Percentiles rank a stretch among this genome's conserved stretches.
Conservation (phyloP, 2,329 filamentous ascomycete species). For the Pezicula neosporulosa region DNA sequence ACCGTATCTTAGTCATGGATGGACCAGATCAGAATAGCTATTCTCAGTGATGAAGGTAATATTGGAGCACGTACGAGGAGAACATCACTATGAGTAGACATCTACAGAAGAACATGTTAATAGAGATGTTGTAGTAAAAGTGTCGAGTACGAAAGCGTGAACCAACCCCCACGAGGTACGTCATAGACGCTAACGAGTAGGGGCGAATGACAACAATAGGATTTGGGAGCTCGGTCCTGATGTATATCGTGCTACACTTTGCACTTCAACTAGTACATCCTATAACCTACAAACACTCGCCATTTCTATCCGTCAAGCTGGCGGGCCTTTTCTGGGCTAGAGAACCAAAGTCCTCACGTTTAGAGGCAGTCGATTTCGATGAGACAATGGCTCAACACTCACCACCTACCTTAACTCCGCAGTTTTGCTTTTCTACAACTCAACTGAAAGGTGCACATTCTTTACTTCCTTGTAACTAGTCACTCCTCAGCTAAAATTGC, state of each 20-base stretch:
- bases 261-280: no score
- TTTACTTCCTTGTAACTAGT: not conserved
- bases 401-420: slow-evolving; percentile 58
- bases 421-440: slow-evolving; percentile 74
- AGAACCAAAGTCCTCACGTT: slow-evolving; percentile 16
- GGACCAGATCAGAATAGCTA: not conserved
- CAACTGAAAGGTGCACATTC: slow-evolving; percentile 57
- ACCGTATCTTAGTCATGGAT: no score
- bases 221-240: no score
- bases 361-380: slow-evolving; percentile 15
- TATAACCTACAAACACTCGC: no score
- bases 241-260: no score
- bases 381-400: slow-evolving; percentile 24
- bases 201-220: no score
- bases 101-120: slow-evolving; percentile 17
- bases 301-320: slow-evolving; percentile 18
- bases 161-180: no score
- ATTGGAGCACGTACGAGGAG: slow-evolving; percentile 43
- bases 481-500: slow-evolving; percentile 1
- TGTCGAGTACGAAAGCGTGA: no score
- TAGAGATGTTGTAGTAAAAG: not conserved
- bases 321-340: slow-evolving; percentile 25
- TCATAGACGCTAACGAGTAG: no score
- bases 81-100: slow-evolving; percentile 53
- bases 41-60: not conserved